A percentile compares a stretch with the other conserved stretches of the same genome.
These are phyloP conservation scores for Salix viminalis DNA, from an alignment of 345 rosid species.

Conservation along the genomic window DNA sequence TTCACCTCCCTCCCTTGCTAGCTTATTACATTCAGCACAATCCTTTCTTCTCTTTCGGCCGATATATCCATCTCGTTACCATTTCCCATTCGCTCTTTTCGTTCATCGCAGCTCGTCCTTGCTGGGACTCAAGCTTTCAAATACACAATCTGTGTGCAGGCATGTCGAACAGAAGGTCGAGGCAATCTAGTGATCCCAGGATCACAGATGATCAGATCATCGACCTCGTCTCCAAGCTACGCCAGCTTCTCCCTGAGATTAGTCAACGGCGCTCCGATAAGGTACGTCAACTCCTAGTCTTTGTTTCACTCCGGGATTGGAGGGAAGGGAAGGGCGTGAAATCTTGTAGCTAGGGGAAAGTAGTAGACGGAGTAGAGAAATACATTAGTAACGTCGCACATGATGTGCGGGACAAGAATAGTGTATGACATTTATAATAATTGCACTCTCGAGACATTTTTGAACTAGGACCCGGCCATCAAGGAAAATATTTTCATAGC, in stretches of 20 bases:
- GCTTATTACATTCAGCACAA: constrained; percentile 7
- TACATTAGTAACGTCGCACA: neutral
- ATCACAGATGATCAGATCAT: constrained; percentile 91
- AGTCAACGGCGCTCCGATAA: constrained; percentile 68
- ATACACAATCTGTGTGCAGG: neutral
- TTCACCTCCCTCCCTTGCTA: constrained; percentile 29
- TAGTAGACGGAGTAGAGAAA: neutral
- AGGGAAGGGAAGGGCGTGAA: neutral
- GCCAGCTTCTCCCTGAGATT: constrained; percentile 87
- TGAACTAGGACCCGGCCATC: constrained; percentile 15
- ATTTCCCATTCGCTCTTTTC: neutral
- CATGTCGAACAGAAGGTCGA: constrained; percentile 93
- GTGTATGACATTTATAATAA: neutral
- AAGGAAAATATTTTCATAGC: constrained; percentile 17
- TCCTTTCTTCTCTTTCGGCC: neutral
- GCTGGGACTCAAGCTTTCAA: neutral
- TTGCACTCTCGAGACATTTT: neutral
- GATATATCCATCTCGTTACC: neutral
- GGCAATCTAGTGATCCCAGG: constrained; percentile 63
- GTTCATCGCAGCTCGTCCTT: neutral
- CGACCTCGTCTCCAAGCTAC: constrained; percentile 77
- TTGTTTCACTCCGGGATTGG: neutral
- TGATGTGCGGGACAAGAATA: constrained; percentile 1
- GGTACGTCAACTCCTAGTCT: constrained; percentile 34
- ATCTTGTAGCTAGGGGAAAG: neutral